Percentiles rank a stretch among this genome's conserved stretches.
These are phyloP conservation scores for Cladophialophora psammophila DNA, from an alignment of 2,329 filamentous ascomycete species.

Conservation along the genomic window DNA sequence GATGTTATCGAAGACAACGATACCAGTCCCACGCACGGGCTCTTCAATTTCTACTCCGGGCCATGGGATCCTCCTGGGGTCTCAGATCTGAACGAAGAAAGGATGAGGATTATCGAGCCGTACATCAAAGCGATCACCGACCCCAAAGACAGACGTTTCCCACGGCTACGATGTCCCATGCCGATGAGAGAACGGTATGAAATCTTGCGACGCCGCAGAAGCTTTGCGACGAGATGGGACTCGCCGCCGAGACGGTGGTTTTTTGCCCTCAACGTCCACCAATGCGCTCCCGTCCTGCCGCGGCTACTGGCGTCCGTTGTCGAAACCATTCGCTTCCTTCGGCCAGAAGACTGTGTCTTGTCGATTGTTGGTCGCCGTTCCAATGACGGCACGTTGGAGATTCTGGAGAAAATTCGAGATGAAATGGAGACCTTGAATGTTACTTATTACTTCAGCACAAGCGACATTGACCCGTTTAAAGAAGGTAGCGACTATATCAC, in stretches of 20 bases:
- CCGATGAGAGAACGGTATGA: conserved; percentile 29
- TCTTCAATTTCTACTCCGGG: conserved; percentile 17
- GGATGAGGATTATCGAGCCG: conserved; percentile 9
- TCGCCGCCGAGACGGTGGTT: conserved; percentile 42
- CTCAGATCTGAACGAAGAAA: conserved; percentile 6
- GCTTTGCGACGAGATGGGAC: conserved; percentile 43
- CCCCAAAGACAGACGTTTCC: conserved; percentile 10
- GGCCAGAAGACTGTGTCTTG: conserved; percentile 59
- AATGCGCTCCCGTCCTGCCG: conserved; percentile 57
- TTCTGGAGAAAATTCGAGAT: conserved; percentile 54
- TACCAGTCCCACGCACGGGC: not conserved
- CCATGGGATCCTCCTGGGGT: conserved; percentile 17
- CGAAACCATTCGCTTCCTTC: conserved; percentile 59
- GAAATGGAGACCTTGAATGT: conserved; percentile 47
- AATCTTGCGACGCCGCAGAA: conserved; percentile 15
- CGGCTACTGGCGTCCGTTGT: conserved; percentile 61
- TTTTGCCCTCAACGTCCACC: conserved; percentile 62
- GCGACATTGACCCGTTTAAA: conserved; percentile 53
- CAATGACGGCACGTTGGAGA: conserved; percentile 61
- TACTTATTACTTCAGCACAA: conserved; percentile 43
- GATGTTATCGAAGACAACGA: conserved; percentile 5
- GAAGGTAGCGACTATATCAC: conserved; percentile 53
- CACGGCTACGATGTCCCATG: conserved; percentile 30
- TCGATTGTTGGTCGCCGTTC: conserved; percentile 66
- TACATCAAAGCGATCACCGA: conserved; percentile 19